These are phyloP conservation scores for Vinca minor DNA, from an alignment of 257 asterid genomes.

Conservation along the genomic window DNA sequence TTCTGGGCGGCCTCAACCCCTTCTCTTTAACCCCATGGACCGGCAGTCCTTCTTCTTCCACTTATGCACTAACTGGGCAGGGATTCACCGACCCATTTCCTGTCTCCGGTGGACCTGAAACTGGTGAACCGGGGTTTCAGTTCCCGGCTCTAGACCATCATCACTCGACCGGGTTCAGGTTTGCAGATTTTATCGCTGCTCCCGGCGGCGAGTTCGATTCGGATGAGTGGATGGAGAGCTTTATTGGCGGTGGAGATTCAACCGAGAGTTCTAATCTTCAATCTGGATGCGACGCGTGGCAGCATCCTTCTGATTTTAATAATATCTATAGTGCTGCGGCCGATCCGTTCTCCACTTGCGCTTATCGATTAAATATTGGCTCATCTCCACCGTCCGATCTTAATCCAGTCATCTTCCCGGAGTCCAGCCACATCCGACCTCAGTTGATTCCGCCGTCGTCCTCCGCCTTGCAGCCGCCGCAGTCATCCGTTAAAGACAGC, in stretches of 20 bases:
- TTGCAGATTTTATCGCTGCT: constrained; percentile 51
- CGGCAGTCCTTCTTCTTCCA: constrained; percentile 30
- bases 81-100: constrained; percentile 71
- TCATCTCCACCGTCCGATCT: constrained; percentile 61
- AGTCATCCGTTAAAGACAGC: constrained; percentile 13
- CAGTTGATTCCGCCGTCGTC: constrained; percentile 34
- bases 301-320: constrained; percentile 35
- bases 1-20: constrained; percentile 44
- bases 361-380: constrained; percentile 29
- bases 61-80: constrained; percentile 36
- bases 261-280: constrained; percentile 56
- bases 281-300: constrained; percentile 73
- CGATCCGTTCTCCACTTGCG: constrained; percentile 50
- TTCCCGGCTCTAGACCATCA: constrained; percentile 58
- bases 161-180: constrained; percentile 44
- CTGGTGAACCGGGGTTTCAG: constrained; percentile 55
- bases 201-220: constrained; percentile 77
- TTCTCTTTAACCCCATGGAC: constrained; percentile 51
- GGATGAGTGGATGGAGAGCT: constrained; percentile 97
- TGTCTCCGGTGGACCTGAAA: constrained; percentile 39
- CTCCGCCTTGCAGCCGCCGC: constrained; percentile 14
- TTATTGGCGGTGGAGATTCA: constrained; percentile 77
- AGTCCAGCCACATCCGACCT: constrained; percentile 25
- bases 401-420: constrained; percentile 49
- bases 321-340: constrained; percentile 32